These are phyloP conservation scores for Fusarium citri DNA, from an alignment of 2,329 filamentous ascomycete genomes.

Conservation along the genomic window DNA sequence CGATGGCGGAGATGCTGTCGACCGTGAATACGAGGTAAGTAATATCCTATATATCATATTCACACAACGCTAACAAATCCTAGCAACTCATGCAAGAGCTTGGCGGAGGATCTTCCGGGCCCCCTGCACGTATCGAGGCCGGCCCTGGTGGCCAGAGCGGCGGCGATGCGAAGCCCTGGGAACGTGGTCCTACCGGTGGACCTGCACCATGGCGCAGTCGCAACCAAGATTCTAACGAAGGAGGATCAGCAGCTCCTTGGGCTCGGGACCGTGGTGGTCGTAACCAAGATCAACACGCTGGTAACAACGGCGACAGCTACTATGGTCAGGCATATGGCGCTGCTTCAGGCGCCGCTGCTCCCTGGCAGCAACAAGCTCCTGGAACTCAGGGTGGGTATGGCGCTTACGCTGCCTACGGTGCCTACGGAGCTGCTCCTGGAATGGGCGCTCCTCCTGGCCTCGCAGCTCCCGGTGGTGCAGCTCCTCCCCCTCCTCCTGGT, in stretches of 20 bases:
- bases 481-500: slow-evolving; percentile 56
- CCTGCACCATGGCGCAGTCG: slow-evolving; percentile 82
- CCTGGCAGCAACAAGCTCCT: slow-evolving; percentile 70
- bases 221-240: slow-evolving; percentile 63
- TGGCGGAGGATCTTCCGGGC: slow-evolving; percentile 70
- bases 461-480: slow-evolving; percentile 56
- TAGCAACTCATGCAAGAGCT: slow-evolving; percentile 98
- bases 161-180: slow-evolving; percentile 83
- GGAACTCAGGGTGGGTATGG: slow-evolving; percentile 68
- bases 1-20: slow-evolving; percentile 84
- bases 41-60: slow-evolving; percentile 9
- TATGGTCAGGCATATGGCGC: slow-evolving; percentile 48
- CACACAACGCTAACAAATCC: slow-evolving; percentile 54
- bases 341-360: slow-evolving; percentile 46
- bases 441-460: slow-evolving; percentile 57
- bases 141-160: slow-evolving; percentile 72
- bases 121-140: slow-evolving; percentile 86
- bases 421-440: slow-evolving; percentile 61
- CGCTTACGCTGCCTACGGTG: slow-evolving; percentile 60
- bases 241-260: slow-evolving; percentile 68
- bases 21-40: slow-evolving; percentile 92
- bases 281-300: slow-evolving; percentile 54
- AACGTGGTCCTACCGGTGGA: slow-evolving; percentile 84
- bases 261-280: slow-evolving; percentile 69
- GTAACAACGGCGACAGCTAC: slow-evolving; percentile 47